phyloP scores from a whole-genome alignment of 2,329 filamentous ascomycete genomes.

The Beauveria australis region DNA sequence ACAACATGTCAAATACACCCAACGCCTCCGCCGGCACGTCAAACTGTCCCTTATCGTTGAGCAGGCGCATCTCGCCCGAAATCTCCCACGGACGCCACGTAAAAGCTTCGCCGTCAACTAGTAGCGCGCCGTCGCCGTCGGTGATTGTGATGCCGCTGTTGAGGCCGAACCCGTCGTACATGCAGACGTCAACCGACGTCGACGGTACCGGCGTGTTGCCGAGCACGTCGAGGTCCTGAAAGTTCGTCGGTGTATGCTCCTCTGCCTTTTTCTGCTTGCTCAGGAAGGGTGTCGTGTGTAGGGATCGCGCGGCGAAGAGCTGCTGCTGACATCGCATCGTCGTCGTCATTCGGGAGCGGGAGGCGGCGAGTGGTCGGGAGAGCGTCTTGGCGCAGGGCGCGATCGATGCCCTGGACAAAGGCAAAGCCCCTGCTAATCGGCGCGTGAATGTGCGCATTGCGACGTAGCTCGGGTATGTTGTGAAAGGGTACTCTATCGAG shows the following conservation, averaged over 20 bases:
- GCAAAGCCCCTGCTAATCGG: neutral
- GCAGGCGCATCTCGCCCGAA: conserved; percentile 38
- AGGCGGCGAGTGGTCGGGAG: neutral
- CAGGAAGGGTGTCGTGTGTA: conserved; percentile 16
- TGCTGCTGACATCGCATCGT: neutral
- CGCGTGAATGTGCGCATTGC: conserved; percentile 1
- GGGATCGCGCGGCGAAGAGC: neutral
- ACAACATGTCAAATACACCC: conserved; percentile 67
- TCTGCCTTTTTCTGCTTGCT: conserved; percentile 19
- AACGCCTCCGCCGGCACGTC: conserved; percentile 64
- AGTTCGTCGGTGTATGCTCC: conserved; percentile 46
- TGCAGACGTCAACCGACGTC: conserved; percentile 76
- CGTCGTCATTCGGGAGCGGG: neutral
- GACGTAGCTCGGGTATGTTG: neutral
- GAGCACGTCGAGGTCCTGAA: conserved; percentile 70
- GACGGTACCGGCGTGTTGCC: conserved; percentile 66
- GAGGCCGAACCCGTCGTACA: conserved; percentile 75
- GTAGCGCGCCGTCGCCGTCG: conserved; percentile 62
- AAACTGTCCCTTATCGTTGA: conserved; percentile 75
- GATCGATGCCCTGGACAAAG: neutral
- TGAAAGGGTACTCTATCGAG: neutral
- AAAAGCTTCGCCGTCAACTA: conserved; percentile 84
- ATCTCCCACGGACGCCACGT: conserved; percentile 74
- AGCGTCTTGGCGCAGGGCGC: neutral
- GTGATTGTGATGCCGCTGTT: conserved; percentile 69